Percentiles rank a stretch among this genome's conserved stretches.
phyloP scores from a whole-genome alignment of 2,329 filamentous ascomycete species.

The Cytospora schulzeri region DNA sequence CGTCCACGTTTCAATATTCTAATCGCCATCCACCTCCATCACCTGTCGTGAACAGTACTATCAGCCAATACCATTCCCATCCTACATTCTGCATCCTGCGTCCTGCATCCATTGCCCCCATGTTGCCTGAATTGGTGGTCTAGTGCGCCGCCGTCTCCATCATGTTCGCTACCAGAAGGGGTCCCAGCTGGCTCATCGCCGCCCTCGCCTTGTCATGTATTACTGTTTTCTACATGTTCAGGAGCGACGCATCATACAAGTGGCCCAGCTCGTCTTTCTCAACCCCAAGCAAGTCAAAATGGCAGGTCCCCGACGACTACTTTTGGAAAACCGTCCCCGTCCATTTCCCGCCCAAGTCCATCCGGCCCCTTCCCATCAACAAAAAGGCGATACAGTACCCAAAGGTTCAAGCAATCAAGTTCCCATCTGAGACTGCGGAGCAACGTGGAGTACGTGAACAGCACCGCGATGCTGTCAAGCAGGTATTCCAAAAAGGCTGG shows the following conservation, averaged over 20 bases:
- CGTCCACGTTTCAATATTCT: too few relatives aligned
- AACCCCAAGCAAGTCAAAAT: not conserved
- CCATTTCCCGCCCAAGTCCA: conserved; percentile 10
- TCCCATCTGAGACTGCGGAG: conserved; percentile 11
- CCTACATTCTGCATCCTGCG: not conserved
- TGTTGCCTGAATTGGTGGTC: not conserved
- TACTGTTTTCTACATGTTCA: conserved; percentile 5
- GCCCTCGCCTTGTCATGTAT: not conserved
- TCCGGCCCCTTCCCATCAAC: conserved; percentile 20
- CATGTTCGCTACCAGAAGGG: conserved; percentile 2
- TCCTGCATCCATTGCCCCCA: not conserved
- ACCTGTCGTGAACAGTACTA: too few relatives aligned
- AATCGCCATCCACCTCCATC: too few relatives aligned
- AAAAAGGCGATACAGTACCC: conserved; percentile 3
- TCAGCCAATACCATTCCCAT: not conserved
- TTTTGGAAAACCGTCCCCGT: conserved; percentile 23
- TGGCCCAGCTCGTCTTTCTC: conserved; percentile 5
- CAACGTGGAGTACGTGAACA: not conserved
- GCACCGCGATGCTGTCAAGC: conserved; percentile 23
- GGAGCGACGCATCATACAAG: not conserved
- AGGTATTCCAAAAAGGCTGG: conserved; percentile 22
- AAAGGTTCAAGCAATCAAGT: conserved; percentile 18
- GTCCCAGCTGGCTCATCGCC: conserved; percentile 7
- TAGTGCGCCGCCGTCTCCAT: not conserved
- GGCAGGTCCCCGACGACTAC: conserved; percentile 23